Percentiles rank a stretch among this genome's conserved stretches.
phyloP scores from a whole-genome alignment of 257 asterid genomes.

The Dorcoceras hygrometricum region DNA sequence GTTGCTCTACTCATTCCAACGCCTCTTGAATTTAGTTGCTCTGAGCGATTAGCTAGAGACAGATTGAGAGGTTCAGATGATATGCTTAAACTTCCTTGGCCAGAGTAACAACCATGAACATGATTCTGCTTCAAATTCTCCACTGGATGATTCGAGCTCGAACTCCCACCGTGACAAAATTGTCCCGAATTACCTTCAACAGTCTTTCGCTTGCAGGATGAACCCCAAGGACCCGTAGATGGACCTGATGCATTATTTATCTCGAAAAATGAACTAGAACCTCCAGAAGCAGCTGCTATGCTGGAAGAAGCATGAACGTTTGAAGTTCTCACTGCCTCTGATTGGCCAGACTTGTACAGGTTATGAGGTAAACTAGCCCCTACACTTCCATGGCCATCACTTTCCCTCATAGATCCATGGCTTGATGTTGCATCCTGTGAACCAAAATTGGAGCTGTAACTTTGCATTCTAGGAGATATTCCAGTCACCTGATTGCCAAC shows the following conservation, averaged over 20 bases:
- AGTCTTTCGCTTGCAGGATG: conserved; percentile 80
- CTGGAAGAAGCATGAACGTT: conserved; percentile 39
- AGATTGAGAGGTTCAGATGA: conserved; percentile 39
- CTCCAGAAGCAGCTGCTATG: conserved; percentile 40
- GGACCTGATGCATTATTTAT: conserved; percentile 46
- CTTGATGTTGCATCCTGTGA: conserved; percentile 32
- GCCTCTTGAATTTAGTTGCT: conserved; percentile 41
- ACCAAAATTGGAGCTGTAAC: conserved; percentile 28
- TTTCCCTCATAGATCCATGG: conserved; percentile 30
- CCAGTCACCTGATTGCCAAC: conserved; percentile 29
- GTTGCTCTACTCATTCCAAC: conserved; percentile 33
- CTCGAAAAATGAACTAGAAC: conserved; percentile 39
- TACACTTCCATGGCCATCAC: conserved; percentile 28
- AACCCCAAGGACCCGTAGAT: conserved; percentile 63
- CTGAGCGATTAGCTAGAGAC: conserved; percentile 37
- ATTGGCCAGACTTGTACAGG: conserved; percentile 35
- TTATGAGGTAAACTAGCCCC: conserved; percentile 32
- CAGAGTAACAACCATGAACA: conserved; percentile 34
- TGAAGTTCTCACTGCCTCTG: conserved; percentile 39
- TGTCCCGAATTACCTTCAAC: conserved; percentile 76
- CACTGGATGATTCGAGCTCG: conserved; percentile 50
- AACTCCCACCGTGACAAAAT: conserved; percentile 53
- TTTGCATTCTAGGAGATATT: conserved; percentile 31
- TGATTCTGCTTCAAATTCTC: conserved; percentile 40
- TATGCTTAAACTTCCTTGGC: conserved; percentile 42